Evolutionary conservation across 2,329 filamentous ascomycete genomes (phyloP).

Genomic region (Claviceps sp.): DNA sequence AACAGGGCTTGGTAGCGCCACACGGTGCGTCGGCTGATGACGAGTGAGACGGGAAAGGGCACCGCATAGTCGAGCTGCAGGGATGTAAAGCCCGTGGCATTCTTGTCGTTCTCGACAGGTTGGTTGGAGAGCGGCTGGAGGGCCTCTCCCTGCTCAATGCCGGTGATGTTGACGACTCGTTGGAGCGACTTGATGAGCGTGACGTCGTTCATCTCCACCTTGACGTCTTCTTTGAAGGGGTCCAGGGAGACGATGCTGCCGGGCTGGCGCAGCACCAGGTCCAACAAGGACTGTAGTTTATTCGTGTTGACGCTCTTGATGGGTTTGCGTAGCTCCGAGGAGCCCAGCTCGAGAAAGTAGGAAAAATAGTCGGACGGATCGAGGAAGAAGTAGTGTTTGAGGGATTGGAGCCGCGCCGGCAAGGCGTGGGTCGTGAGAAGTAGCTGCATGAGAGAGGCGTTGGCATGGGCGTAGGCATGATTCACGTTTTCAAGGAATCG

Average conservation of each 20-base stretch:
- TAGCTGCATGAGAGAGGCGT: conserved; percentile 80
- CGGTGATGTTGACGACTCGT: conserved; percentile 91
- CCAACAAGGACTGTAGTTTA: conserved; percentile 91
- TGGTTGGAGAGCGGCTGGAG: conserved; percentile 60
- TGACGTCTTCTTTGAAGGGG: conserved; percentile 96
- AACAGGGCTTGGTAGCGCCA: conserved; percentile 94
- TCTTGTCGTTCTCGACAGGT: conserved; percentile 67
- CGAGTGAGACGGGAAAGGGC: conserved; percentile 87
- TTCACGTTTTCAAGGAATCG: conserved; percentile 95
- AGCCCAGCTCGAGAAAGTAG: conserved; percentile 86
- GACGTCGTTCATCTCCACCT: conserved; percentile 92
- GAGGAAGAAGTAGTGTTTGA: conserved; percentile 99
- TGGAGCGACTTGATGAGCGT: conserved; percentile 88
- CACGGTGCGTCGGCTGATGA: conserved; percentile 93
- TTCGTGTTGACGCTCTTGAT: conserved; percentile 79
- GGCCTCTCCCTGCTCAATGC: conserved; percentile 79
- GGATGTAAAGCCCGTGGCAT: conserved; percentile 81
- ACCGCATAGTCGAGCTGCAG: conserved; percentile 89
- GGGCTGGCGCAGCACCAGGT: conserved; percentile 89
- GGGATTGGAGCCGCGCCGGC: conserved; percentile 70
- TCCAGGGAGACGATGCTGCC: conserved; percentile 89
- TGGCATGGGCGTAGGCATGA: conserved; percentile 85
- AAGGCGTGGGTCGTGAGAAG: conserved; percentile 87
- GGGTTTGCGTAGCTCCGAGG: conserved; percentile 80
- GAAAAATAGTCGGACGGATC: conserved; percentile 97